These are phyloP conservation scores for Cercospora zeae-maydis DNA, from an alignment of 2,329 filamentous ascomycete genomes.

Conservation along the genomic window DNA sequence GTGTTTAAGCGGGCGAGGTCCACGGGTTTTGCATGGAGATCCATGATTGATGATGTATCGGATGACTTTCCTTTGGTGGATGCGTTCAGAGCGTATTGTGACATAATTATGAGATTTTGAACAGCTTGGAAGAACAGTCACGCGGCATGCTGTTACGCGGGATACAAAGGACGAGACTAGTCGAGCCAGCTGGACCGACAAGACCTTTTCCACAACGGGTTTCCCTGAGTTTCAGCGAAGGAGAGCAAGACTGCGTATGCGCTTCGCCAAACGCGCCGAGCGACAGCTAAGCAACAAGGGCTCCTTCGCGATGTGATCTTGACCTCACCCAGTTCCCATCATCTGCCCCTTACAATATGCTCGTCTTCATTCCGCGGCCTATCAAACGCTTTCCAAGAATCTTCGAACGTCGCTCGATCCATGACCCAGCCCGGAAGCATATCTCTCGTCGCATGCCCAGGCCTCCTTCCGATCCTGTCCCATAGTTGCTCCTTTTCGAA, in stretches of 20 bases:
- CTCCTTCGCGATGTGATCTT: background rate
- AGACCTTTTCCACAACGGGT: background rate
- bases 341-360: background rate
- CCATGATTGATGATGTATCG: background rate
- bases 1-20: background rate
- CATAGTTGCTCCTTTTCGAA: background rate
- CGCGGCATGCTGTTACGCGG: background rate
- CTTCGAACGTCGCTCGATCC: background rate
- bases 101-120: background rate
- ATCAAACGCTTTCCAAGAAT: background rate
- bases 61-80: background rate
- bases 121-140: background rate
- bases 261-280: background rate
- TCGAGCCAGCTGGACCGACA: background rate
- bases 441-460: too few relatives aligned
- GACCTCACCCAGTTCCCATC: background rate
- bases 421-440: too few relatives aligned
- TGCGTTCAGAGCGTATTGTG: background rate
- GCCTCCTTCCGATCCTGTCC: background rate
- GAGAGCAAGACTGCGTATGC: background rate
- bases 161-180: background rate
- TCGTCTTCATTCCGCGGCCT: background rate
- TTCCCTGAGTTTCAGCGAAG: background rate
- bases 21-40: background rate
- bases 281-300: background rate